Conservation (phyloP, 352 stramenopile species). For the Globisporangium yorkense region DNA sequence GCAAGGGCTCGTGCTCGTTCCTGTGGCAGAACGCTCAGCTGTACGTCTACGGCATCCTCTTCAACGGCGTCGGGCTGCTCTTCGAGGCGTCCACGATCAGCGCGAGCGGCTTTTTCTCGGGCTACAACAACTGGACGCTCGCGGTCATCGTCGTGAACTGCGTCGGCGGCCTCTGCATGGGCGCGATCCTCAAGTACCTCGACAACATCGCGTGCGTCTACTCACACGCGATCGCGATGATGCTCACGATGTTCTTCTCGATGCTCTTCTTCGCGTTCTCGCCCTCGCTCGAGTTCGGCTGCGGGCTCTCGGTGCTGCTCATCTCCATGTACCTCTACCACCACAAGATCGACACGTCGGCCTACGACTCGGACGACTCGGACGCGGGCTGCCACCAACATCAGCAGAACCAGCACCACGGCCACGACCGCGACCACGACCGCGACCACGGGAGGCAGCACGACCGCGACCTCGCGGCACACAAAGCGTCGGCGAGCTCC, state of each 20-base stretch:
- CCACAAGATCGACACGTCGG: conserved; percentile 40
- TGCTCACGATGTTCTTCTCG: conserved; percentile 85
- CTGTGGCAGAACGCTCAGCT: conserved; percentile 82
- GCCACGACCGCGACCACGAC: conserved; percentile 4
- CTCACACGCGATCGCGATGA: conserved; percentile 83
- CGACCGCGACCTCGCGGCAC: not conserved
- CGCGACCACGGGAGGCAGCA: conserved; percentile 2
- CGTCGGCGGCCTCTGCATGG: conserved; percentile 67
- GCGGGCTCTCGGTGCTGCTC: conserved; percentile 67
- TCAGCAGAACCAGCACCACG: not conserved
- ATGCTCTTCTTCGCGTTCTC: conserved; percentile 85
- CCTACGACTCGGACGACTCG: conserved; percentile 8
- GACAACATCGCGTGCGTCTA: conserved; percentile 89
- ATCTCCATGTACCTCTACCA: conserved; percentile 90
- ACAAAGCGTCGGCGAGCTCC: not conserved
- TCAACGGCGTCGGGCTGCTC: conserved; percentile 64
- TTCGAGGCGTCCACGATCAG: conserved; percentile 40
- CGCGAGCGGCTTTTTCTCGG: conserved; percentile 61
- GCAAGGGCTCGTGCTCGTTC: conserved; percentile 63
- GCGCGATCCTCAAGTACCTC: conserved; percentile 82
- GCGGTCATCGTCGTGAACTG: conserved; percentile 74
- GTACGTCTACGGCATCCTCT: conserved; percentile 78
- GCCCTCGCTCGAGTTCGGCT: conserved; percentile 79
- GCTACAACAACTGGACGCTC: conserved; percentile 78
- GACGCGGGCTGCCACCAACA: conserved; percentile 1